Percentiles rank a stretch among this genome's conserved stretches.
Evolutionary conservation across 345 rosid species (phyloP).

Genomic region (Theobroma cacao): DNA sequence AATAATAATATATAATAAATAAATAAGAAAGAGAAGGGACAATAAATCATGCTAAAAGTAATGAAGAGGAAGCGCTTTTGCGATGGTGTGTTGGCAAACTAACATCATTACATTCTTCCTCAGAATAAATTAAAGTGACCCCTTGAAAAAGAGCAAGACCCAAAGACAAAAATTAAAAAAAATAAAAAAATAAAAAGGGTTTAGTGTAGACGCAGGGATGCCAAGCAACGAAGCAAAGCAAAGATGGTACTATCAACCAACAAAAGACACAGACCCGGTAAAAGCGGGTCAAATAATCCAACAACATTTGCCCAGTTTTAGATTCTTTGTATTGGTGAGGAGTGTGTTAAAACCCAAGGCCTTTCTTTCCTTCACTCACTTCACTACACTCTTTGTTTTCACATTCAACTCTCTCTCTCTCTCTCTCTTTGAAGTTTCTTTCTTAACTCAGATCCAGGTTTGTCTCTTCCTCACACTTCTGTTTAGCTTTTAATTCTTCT

Average conservation of each 20-base stretch:
- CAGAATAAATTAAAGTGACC: not conserved
- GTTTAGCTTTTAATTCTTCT: not conserved
- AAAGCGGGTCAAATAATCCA: constrained; percentile 18
- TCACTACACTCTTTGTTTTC: constrained; percentile 11
- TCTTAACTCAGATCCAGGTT: constrained; percentile 57
- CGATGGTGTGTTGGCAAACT: constrained; percentile 3
- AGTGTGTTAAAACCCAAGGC: too few species aligned
- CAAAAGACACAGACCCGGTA: constrained; percentile 6
- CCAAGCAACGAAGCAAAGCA: not conserved
- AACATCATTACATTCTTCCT: constrained; percentile 12
- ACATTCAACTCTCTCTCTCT: constrained; percentile 10
- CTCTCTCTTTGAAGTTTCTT: constrained; percentile 10
- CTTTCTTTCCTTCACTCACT: not conserved
- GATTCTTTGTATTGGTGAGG: too few species aligned
- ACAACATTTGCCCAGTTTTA: too few species aligned
- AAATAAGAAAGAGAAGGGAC: not conserved
- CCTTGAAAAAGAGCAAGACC: not conserved
- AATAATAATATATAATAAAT: not conserved
- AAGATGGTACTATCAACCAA: too few species aligned
- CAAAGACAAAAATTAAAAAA: not conserved
- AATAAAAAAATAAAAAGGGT: not conserved
- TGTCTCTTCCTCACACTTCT: constrained; percentile 24
- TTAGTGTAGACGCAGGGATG: not conserved
- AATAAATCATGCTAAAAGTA: not conserved
- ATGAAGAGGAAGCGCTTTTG: not conserved